Evolutionary conservation across 2,329 filamentous ascomycete genomes (phyloP).

Genomic region (Colletotrichum cuscutae): DNA sequence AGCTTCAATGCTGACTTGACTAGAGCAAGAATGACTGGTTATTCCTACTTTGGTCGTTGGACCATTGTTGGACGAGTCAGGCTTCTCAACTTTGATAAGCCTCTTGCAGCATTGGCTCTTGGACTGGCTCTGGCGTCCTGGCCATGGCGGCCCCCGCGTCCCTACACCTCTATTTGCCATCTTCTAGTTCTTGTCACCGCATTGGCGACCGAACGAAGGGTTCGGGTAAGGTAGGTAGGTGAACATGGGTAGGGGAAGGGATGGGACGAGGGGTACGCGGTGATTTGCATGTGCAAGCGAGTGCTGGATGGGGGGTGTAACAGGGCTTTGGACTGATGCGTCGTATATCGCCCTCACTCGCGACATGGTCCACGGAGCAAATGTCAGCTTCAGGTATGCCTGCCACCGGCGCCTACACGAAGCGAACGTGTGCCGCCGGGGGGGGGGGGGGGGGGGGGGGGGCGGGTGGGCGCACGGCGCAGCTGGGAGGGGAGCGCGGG

Average conservation of each 20-base stretch:
- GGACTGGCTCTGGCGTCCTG: constrained; percentile 26
- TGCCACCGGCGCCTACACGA: constrained; percentile 5
- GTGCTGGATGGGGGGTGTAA: background rate
- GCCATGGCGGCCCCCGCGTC: constrained; percentile 1
- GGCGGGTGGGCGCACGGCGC: too few relatives aligned
- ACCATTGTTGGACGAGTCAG: constrained; percentile 32
- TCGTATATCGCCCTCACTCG: constrained; percentile 13
- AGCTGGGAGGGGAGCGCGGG: too few relatives aligned
- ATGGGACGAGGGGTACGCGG: constrained; percentile 26
- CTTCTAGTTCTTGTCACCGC: constrained; percentile 18
- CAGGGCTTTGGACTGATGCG: constrained; percentile 9
- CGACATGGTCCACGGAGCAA: constrained; percentile 1
- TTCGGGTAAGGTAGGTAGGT: constrained; percentile 13
- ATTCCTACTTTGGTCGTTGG: background rate
- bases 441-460: background rate
- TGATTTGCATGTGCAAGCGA: constrained; percentile 34
- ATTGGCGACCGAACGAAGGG: constrained; percentile 23
- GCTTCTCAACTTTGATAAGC: constrained; percentile 33
- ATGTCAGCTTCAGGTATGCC: constrained; percentile 1
- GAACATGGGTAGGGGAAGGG: constrained; percentile 10
- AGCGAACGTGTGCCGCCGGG: constrained; percentile 6
- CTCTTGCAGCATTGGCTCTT: constrained; percentile 12
- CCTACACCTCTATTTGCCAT: constrained; percentile 14
- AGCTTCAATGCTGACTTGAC: constrained; percentile 3
- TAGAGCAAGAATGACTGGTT: background rate